Evolutionary conservation across 1,284 basidiomycete genomes (phyloP).

Genomic region (Microstroma glucosiphilum): DNA sequence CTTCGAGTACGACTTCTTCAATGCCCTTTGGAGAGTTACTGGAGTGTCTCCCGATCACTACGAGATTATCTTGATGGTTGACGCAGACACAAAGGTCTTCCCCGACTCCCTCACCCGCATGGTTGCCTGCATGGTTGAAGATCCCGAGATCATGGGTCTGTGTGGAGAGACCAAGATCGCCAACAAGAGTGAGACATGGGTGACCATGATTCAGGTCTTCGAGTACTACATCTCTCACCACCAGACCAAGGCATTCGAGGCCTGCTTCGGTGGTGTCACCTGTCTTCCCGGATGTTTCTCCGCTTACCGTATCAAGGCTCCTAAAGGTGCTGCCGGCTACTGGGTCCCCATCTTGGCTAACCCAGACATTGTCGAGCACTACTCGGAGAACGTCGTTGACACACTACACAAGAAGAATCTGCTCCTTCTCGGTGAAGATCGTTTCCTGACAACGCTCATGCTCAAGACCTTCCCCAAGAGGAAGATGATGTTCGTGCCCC

Average conservation of each 20-base stretch:
- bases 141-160: conserved; percentile 55
- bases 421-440: conserved; percentile 54
- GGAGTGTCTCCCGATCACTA: conserved; percentile 53
- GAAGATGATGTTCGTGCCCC: conserved; percentile 55
- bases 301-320: conserved; percentile 55
- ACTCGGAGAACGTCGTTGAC: conserved; percentile 55
- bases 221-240: conserved; percentile 99
- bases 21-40: conserved; percentile 54
- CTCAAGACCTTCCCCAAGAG: conserved; percentile 55
- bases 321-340: conserved; percentile 54
- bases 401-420: conserved; percentile 55
- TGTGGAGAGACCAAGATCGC: conserved; percentile 56
- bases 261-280: conserved; percentile 54
- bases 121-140: conserved; percentile 54
- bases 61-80: conserved; percentile 54
- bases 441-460: conserved; percentile 55
- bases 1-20: conserved; percentile 56
- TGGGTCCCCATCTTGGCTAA: conserved; percentile 54
- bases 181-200: conserved; percentile 55
- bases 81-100: conserved; percentile 55
- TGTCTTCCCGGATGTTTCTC: conserved; percentile 55
- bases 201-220: conserved; percentile 63
- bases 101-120: conserved; percentile 54
- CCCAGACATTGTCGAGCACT: conserved; percentile 54
- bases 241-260: conserved; percentile 60